phyloP scores from a whole-genome alignment of 2,329 filamentous ascomycete genomes.

The Xylaria digitata region DNA sequence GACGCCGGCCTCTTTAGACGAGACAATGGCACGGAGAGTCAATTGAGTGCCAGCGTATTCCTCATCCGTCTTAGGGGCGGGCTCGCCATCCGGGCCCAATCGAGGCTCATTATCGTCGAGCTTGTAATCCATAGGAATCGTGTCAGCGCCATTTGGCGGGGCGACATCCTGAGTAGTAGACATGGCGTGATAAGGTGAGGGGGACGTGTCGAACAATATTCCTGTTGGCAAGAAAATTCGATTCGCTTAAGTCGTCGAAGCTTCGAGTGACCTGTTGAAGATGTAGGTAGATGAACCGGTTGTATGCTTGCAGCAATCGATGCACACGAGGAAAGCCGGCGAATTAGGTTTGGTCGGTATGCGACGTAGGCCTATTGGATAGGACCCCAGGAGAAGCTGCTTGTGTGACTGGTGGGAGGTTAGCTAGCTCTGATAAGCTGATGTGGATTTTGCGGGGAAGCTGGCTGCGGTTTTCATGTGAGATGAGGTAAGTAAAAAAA shows the following conservation, averaged over 20 bases:
- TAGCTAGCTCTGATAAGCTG: constrained; percentile 51
- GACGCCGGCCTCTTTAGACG: constrained; percentile 97
- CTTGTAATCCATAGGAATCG: constrained; percentile 71
- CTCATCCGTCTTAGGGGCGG: constrained; percentile 90
- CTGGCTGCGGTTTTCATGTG: constrained; percentile 42
- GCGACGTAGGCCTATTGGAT: constrained; percentile 34
- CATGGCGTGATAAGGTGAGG: constrained; percentile 59
- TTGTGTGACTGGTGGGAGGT: constrained; percentile 44
- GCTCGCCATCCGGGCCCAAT: constrained; percentile 79
- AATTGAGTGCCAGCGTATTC: constrained; percentile 94
- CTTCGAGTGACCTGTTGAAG: constrained; percentile 17
- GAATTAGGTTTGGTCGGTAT: constrained; percentile 36
- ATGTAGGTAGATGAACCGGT: constrained; percentile 1
- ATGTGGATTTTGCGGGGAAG: constrained; percentile 46
- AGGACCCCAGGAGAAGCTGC: constrained; percentile 41
- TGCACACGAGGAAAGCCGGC: constrained; percentile 33
- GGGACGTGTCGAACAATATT: constrained; percentile 34
- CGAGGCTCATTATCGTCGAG: constrained; percentile 70
- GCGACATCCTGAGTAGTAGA: constrained; percentile 69
- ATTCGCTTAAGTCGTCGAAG: constrained; percentile 8
- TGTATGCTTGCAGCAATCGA: constrained; percentile 22
- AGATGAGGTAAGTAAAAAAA: constrained; percentile 36
- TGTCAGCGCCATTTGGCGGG: constrained; percentile 69
- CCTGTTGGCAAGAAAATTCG: constrained; percentile 32
- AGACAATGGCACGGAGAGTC: constrained; percentile 96